Evolutionary conservation across 495 filamentous ascomycete species (phyloP).

Genomic region (Hypoxylon rickii): DNA sequence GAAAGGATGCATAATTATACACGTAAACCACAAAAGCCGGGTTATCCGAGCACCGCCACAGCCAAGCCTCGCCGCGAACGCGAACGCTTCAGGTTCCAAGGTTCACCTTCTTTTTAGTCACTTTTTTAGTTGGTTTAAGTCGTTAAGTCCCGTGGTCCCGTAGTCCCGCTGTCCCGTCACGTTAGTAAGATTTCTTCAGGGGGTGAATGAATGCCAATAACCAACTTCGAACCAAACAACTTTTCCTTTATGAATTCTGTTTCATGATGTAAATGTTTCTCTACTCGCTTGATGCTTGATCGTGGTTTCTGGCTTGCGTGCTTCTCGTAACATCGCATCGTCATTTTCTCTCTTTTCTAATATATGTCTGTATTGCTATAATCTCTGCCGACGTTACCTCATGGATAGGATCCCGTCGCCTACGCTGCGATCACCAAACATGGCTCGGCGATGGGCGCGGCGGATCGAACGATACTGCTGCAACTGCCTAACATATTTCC

Average conservation of each 20-base stretch:
- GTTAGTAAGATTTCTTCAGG: too few species aligned
- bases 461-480: constrained; percentile 86
- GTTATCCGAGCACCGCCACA: constrained; percentile 12
- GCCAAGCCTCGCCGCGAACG: constrained; percentile 3
- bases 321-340: too few species aligned
- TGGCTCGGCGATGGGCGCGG: constrained; percentile 66
- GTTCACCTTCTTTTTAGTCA: too few species aligned
- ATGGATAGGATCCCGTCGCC: constrained; percentile 38
- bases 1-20: too few species aligned
- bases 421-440: constrained; percentile 37
- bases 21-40: too few species aligned
- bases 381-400: background rate
- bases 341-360: too few species aligned
- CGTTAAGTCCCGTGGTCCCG: too few species aligned
- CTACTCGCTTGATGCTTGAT: constrained; percentile 5
- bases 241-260: constrained; percentile 6
- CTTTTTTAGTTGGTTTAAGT: too few species aligned
- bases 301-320: too few species aligned
- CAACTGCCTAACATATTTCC: constrained; percentile 77
- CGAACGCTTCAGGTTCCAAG: too few species aligned
- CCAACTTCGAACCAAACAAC: background rate
- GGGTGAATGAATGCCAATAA: too few species aligned
- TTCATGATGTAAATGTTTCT: constrained; percentile 30
- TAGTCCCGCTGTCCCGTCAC: too few species aligned
- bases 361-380: constrained; percentile 1